Evolutionary conservation across 2,329 filamentous ascomycete genomes (phyloP), one percentile per base, ranked within the genome.

Genomic region (Botrytis pseudocinerea): DNA sequence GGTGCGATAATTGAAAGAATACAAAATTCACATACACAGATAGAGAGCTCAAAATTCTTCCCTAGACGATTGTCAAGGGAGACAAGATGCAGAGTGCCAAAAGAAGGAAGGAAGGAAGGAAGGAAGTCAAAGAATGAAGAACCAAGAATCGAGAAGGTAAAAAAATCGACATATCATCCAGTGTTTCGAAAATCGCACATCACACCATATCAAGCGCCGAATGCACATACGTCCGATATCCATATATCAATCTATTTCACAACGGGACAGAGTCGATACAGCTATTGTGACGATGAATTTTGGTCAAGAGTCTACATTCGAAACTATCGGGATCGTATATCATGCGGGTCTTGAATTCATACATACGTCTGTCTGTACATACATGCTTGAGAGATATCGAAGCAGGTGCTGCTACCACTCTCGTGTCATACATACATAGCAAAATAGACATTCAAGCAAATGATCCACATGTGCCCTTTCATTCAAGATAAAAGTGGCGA

Each of bases 401-500:
- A 71, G 70, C 70, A 71, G 70, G 70, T 71, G 70, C 70, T 71
- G 70, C 70, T 71, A 60, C 61, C 35, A 35, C 59, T 46, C 38
- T 46, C 46, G 20, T 35, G 35, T 22, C 38, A 35, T 32, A n/a
- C 38, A 35, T 32, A n/a, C 25, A 46, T 48, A 65, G 42, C 63
- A 20, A 35, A 46, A 48, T 22, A 65, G 25, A 35, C 5, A 22
- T 20, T 35, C 10, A 25, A 16, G 22, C 28, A 48, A 46, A 32
- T 40, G 2, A 44, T 6, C 28, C 32, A 14, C 35, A 40, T 28
- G 22, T 25, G 25, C 32, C 35, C 35, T 9, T 54, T 12, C 44
- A 69, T 20, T n/a, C 32, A 42, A 57, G 35, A 28, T 25, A 32
- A 32, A 59, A n/a, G 32, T 28, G 44, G 2, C 40, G 40, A 32